Evolutionary conservation across 768 basidiomycete species (phyloP).

Genomic region (Agaricus blazei): DNA sequence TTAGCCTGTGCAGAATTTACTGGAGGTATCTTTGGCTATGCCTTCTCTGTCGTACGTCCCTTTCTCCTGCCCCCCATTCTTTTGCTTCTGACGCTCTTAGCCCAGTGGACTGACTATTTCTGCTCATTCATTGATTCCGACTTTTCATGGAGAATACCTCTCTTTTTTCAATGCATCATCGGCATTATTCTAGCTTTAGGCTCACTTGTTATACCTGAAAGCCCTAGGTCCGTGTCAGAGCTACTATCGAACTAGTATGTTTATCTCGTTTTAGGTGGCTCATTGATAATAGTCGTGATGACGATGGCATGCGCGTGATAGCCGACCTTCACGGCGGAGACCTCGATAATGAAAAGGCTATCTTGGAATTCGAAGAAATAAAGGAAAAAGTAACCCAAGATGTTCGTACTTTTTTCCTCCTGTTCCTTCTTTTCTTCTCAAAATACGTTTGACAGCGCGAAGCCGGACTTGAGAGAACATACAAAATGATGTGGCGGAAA

Average conservation of each 20-base stretch:
- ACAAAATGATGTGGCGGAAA: slow-evolving; percentile 71
- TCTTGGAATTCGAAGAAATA: slow-evolving; percentile 80
- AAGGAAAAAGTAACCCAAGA: slow-evolving; percentile 67
- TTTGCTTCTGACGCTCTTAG: background rate
- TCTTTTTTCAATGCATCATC: slow-evolving; percentile 79
- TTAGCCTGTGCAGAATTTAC: slow-evolving; percentile 92
- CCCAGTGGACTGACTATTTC: slow-evolving; percentile 86
- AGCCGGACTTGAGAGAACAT: slow-evolving; percentile 63
- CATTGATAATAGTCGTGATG: slow-evolving; percentile 78
- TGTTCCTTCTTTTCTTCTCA: too few species aligned
- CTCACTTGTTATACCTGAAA: slow-evolving; percentile 78
- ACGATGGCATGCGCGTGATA: slow-evolving; percentile 75
- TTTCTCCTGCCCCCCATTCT: background rate
- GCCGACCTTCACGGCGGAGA: slow-evolving; percentile 81
- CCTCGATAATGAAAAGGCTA: slow-evolving; percentile 54
- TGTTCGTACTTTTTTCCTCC: slow-evolving; percentile 25
- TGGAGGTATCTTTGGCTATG: slow-evolving; percentile 81
- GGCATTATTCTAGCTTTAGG: slow-evolving; percentile 71
- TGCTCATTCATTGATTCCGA: slow-evolving; percentile 80
- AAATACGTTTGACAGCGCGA: slow-evolving; percentile 42
- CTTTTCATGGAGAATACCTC: slow-evolving; percentile 78
- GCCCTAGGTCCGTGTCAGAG: slow-evolving; percentile 50
- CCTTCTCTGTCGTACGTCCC: slow-evolving; percentile 57
- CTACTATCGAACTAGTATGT: background rate
- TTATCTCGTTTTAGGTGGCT: slow-evolving; percentile 52